Conservation (phyloP, 768 basidiomycete genomes). For the Macrolepiota dolichaula region DNA sequence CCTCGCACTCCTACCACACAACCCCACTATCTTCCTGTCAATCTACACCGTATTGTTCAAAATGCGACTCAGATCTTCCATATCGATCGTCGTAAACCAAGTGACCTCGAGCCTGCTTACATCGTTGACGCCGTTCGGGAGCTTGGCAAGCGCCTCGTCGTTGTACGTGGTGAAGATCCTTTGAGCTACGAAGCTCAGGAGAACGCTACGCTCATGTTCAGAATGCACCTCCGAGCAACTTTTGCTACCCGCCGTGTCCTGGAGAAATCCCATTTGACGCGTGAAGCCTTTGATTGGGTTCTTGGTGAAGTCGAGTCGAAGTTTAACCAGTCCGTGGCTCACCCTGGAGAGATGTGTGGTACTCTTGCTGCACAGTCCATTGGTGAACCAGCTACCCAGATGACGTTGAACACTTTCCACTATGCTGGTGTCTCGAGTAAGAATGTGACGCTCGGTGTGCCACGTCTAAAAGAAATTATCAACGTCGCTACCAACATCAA, state of each 20-base stretch:
- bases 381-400: constrained; percentile 98
- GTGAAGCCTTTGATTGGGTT: constrained; percentile 98
- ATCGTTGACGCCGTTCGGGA: constrained; percentile 78
- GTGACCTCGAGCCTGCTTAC: constrained; percentile 85
- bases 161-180: constrained; percentile 83
- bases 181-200: constrained; percentile 76
- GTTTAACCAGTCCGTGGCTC: constrained; percentile 89
- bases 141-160: constrained; percentile 71
- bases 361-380: constrained; percentile 98
- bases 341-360: constrained; percentile 99
- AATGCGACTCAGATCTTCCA: constrained; percentile 97
- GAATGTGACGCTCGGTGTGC: constrained; percentile 99
- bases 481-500: constrained; percentile 99
- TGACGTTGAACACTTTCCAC: constrained; percentile 99
- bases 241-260: constrained; percentile 86
- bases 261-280: constrained; percentile 83
- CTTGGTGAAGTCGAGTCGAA: constrained; percentile 93
- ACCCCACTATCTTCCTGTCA: constrained; percentile 91
- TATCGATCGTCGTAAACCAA: constrained; percentile 90
- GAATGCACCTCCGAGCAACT: constrained; percentile 88
- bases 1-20: constrained; percentile 64
- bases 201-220: constrained; percentile 90
- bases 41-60: constrained; percentile 91
- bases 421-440: constrained; percentile 99
- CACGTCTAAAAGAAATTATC: constrained; percentile 98